Percentiles rank a stretch among this genome's conserved stretches.
phyloP scores from a whole-genome alignment of 2,329 filamentous ascomycete genomes.

The Colletotrichum cordylinicola region DNA sequence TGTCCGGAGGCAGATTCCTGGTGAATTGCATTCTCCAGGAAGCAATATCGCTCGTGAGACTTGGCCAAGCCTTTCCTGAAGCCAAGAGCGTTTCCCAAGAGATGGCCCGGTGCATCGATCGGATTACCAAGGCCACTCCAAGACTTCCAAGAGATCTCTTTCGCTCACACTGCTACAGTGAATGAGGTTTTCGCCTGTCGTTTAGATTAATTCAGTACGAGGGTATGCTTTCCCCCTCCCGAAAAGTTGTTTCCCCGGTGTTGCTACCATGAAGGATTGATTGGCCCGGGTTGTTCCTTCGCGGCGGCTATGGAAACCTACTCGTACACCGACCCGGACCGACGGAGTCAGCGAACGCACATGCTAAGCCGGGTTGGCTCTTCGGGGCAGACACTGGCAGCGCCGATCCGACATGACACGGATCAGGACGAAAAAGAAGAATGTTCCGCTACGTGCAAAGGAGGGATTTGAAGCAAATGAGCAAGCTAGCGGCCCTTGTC shows the following conservation, averaged over 20 bases:
- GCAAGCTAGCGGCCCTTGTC: background rate
- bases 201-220: background rate
- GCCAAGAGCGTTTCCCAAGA: constrained; percentile 1
- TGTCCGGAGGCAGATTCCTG: background rate
- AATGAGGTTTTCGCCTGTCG: background rate
- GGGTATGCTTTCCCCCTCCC: background rate
- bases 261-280: background rate
- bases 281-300: background rate
- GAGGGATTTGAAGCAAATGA: background rate
- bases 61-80: background rate
- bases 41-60: background rate
- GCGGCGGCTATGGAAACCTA: background rate
- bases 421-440: background rate
- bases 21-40: background rate
- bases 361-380: background rate
- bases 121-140: constrained; percentile 19
- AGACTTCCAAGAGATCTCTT: constrained; percentile 14
- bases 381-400: background rate
- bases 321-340: background rate
- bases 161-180: background rate
- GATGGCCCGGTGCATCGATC: background rate
- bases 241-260: background rate
- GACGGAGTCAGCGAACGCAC: background rate
- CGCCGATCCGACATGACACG: background rate
- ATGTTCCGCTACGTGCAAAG: background rate